Evolutionary conservation across 192 early-diverging fungal genomes (phyloP).

Genomic region (Cladochytrium replicatum): DNA sequence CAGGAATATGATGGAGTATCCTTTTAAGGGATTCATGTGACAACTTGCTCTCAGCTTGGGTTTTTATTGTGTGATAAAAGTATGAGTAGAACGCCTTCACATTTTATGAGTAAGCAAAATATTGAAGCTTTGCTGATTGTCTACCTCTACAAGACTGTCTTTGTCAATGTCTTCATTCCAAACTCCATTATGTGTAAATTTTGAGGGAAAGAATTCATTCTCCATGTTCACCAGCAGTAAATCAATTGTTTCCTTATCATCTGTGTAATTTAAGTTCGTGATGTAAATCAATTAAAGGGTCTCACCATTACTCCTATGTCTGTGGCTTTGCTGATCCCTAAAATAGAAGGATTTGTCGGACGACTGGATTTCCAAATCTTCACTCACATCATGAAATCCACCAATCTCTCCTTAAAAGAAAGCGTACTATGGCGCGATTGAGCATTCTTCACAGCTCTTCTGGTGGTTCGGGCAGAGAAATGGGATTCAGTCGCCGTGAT

Average conservation of each 20-base stretch:
- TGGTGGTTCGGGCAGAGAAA: neutral
- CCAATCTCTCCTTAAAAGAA: slow-evolving; percentile 34
- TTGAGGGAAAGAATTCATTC: slow-evolving; percentile 8
- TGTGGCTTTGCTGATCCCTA: slow-evolving; percentile 40
- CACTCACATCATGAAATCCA: slow-evolving; percentile 40
- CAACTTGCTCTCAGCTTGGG: slow-evolving; percentile 26
- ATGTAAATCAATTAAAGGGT: slow-evolving; percentile 1
- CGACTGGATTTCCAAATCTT: neutral
- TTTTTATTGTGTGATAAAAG: slow-evolving; percentile 37
- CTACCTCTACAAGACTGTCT: neutral
- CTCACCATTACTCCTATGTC: slow-evolving; percentile 11
- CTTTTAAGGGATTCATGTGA: slow-evolving; percentile 20
- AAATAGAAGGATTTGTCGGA: neutral
- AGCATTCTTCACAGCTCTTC: neutral
- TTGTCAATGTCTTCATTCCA: neutral
- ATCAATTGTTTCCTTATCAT: slow-evolving; percentile 26
- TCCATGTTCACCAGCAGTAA: slow-evolving; percentile 32
- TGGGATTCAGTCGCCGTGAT: neutral
- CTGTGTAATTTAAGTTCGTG: neutral
- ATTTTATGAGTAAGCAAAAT: neutral
- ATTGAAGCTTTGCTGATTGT: neutral
- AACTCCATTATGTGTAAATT: neutral
- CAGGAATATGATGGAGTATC: slow-evolving; percentile 32
- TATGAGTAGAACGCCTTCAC: slow-evolving; percentile 44
- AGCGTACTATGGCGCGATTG: neutral